Conservation (phyloP, 2,329 filamentous ascomycete genomes). For the Beauveria sp. region DNA sequence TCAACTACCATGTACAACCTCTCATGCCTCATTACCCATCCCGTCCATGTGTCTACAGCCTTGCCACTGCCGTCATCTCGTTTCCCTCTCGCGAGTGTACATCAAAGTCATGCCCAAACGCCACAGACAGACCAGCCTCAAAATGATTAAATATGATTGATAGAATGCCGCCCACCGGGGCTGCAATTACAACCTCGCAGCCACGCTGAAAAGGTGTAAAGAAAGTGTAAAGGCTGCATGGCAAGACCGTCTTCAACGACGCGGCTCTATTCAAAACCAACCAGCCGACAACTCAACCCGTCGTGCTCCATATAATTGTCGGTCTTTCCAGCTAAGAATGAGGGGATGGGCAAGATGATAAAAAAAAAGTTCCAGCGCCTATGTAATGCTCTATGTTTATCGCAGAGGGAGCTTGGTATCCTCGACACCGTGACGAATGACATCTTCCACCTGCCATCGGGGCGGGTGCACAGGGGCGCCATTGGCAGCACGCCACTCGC, state of each 20-base stretch:
- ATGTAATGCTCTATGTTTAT: slow-evolving; percentile 32
- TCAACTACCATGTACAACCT: neutral
- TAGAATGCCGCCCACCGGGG: neutral
- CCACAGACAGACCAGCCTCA: neutral
- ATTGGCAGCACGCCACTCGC: slow-evolving; percentile 54
- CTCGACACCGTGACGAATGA: slow-evolving; percentile 65
- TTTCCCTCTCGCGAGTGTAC: neutral
- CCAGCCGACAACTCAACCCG: neutral
- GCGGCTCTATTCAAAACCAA: slow-evolving; percentile 10
- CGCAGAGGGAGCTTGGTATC: slow-evolving; percentile 67
- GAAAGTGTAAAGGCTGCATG: neutral
- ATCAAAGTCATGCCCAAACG: neutral
- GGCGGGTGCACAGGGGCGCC: slow-evolving; percentile 66
- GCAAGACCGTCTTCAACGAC: neutral
- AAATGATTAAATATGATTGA: slow-evolving; percentile 6
- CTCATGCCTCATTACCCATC: neutral
- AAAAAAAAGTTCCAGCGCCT: slow-evolving; percentile 5
- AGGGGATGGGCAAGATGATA: neutral
- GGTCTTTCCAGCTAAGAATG: neutral
- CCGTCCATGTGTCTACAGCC: neutral
- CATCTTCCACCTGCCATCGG: slow-evolving; percentile 77
- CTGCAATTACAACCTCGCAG: neutral
- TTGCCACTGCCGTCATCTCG: neutral
- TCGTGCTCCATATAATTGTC: neutral
- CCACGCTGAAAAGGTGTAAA: neutral